Base-by-base conservation (phyloP, 2,329 filamentous ascomycete genomes). In the Trichophyton verrucosum region DNA sequence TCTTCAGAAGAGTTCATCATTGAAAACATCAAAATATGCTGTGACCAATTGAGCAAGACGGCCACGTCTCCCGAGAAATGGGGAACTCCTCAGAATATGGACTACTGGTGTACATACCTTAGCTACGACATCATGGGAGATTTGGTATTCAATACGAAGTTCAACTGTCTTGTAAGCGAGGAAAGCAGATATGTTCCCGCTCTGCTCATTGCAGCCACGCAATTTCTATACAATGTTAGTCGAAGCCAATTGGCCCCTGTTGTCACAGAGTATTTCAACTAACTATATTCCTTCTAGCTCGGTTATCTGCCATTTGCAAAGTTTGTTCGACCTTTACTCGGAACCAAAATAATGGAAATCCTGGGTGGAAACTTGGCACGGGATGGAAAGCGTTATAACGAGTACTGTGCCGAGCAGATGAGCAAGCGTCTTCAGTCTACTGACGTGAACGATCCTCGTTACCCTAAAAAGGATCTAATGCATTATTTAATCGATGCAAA, bases 401-500 rank as follows among this genome's bases (percentile, higher is more conserved):
- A 61, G 30, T 63, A 62, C 40, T 42, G 58, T 6, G 49, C 49
- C 62, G 67, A 73, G 63, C 75, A 76, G 64, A 74, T 78, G 73
- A 69, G 72, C 62, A 73, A 76, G 68, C 74, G 73, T 66, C 73
- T 75, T 65, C 60, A 63, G 60, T 22, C 64, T 62, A 44, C 40
- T 30, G 61, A 67, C 58, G 57, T 63, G 59, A 51, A 62, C 63
- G 20, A 64, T 62, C 49, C 63, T 64, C 36, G 63, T 55, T 58
- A 65, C 67, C 65, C 66, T 4, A 73, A 76, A 62, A 76, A 76
- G 53, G 78, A 79, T 65, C 76, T 80, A 64, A 76, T 77, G 68
- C 73, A 77, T 68, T 70, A 80, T 69, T 71, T 78, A 6, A 67
- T 77, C 53, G 71, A 77, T 61, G 74, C 77, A 53, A 74, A 74